Evolutionary conservation across 768 basidiomycete species (phyloP).

Genomic region (Flagelloscypha sp.): DNA sequence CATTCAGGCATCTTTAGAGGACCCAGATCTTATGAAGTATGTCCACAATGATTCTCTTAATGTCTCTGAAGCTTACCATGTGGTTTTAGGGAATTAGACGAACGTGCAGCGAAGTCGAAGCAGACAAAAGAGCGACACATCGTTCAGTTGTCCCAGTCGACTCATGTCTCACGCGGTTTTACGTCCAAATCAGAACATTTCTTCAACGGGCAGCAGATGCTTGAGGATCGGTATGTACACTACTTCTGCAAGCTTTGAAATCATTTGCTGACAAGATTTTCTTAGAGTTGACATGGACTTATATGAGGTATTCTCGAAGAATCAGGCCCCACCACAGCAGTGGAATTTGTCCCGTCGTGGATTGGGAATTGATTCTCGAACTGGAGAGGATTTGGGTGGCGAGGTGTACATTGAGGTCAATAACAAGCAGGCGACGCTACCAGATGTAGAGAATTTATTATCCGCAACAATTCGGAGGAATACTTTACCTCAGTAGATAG

Average conservation of each 20-base stretch:
- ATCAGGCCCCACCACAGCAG: slow-evolving; percentile 63
- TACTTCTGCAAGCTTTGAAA: neutral
- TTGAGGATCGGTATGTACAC: slow-evolving; percentile 38
- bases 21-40: slow-evolving; percentile 24
- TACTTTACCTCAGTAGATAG: slow-evolving; percentile 10
- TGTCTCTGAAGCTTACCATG: slow-evolving; percentile 2
- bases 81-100: slow-evolving; percentile 1
- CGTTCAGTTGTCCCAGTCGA: slow-evolving; percentile 39
- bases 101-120: slow-evolving; percentile 47
- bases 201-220: slow-evolving; percentile 47
- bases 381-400: slow-evolving; percentile 26
- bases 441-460: slow-evolving; percentile 78
- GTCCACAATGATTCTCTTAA: slow-evolving; percentile 8
- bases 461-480: slow-evolving; percentile 39
- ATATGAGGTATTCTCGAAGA: slow-evolving; percentile 72
- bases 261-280: neutral
- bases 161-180: slow-evolving; percentile 37
- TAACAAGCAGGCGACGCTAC: slow-evolving; percentile 71
- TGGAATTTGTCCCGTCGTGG: slow-evolving; percentile 64
- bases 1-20: slow-evolving; percentile 21
- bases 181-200: slow-evolving; percentile 49
- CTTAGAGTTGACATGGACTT: slow-evolving; percentile 41
- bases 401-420: slow-evolving; percentile 68
- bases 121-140: slow-evolving; percentile 57
- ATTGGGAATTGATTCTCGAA: slow-evolving; percentile 24